Conservation (phyloP, 2,329 filamentous ascomycete genomes). For the Cladosporium colombiae region DNA sequence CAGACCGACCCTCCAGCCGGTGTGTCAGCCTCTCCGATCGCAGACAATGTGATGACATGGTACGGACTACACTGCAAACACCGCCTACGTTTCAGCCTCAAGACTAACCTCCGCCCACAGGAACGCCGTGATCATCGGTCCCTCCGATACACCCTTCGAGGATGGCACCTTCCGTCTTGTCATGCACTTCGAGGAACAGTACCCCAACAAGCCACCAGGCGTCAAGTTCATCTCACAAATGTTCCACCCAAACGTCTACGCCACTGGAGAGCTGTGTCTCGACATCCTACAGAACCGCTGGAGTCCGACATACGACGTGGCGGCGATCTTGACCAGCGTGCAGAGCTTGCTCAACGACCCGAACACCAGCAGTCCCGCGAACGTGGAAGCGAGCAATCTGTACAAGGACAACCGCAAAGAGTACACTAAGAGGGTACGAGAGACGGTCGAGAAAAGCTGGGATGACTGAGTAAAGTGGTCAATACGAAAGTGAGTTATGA, state of each 20-base stretch:
- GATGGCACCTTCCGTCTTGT: conserved; percentile 96
- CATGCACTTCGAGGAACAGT: conserved; percentile 99
- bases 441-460: conserved; percentile 99
- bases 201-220: conserved; percentile 95
- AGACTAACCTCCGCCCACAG: conserved; percentile 49
- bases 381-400: conserved; percentile 95
- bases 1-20: conserved; percentile 97
- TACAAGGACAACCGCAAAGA: conserved; percentile 98
- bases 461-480: conserved; percentile 65
- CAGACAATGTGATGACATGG: conserved; percentile 98
- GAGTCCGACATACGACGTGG: conserved; percentile 98
- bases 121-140: conserved; percentile 98
- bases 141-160: conserved; percentile 95
- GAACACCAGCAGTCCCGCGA: conserved; percentile 96
- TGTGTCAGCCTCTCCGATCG: conserved; percentile 92
- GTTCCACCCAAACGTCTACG: conserved; percentile 99
- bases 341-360: conserved; percentile 97
- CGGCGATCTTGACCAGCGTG: conserved; percentile 93
- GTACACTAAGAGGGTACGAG: conserved; percentile 90
- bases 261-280: conserved; percentile 90
- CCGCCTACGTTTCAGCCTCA: background rate
- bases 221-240: conserved; percentile 99
- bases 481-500: background rate
- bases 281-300: conserved; percentile 97
- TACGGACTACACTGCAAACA: conserved; percentile 43